These are phyloP conservation scores for Aspergillus carlsbadensis DNA, from an alignment of 495 filamentous ascomycete genomes.

Conservation along the genomic window DNA sequence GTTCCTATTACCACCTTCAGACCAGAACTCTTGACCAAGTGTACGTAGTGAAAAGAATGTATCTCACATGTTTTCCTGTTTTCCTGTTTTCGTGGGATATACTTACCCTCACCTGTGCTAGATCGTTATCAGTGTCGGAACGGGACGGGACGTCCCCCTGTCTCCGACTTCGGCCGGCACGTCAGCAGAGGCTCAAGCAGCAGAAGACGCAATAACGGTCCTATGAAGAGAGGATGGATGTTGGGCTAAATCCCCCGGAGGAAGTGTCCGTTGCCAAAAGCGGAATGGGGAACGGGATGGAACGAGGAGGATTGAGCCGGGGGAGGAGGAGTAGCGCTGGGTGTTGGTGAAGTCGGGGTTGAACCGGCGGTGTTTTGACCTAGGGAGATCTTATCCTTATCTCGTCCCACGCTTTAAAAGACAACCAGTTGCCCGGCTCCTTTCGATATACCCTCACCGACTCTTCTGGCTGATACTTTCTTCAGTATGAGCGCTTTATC, in stretches of 20 bases:
- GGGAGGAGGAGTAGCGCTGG: not conserved
- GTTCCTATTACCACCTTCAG: too few relatives aligned
- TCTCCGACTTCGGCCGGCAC: conserved; percentile 9
- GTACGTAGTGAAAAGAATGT: too few relatives aligned
- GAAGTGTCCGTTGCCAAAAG: not conserved
- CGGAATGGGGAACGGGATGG: not conserved
- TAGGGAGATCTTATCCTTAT: not conserved
- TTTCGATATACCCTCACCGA: conserved; percentile 20
- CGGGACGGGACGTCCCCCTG: conserved; percentile 8
- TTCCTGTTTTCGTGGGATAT: not conserved
- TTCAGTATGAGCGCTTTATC: conserved; percentile 5
- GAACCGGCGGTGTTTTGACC: not conserved
- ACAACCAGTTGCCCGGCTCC: conserved; percentile 1
- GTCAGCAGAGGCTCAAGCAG: not conserved
- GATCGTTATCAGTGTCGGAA: conserved; percentile 11
- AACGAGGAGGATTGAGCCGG: not conserved
- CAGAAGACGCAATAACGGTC: not conserved
- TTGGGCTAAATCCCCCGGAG: not conserved
- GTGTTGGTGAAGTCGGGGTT: not conserved
- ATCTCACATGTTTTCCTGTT: not conserved
- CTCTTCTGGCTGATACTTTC: conserved; percentile 10
- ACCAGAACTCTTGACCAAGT: too few relatives aligned
- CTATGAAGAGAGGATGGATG: not conserved
- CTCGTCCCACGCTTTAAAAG: conserved; percentile 9
- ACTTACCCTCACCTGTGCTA: not conserved